Evolutionary conservation across 106 monocot species (phyloP).

Genomic region (Xerophyta viscosa): DNA sequence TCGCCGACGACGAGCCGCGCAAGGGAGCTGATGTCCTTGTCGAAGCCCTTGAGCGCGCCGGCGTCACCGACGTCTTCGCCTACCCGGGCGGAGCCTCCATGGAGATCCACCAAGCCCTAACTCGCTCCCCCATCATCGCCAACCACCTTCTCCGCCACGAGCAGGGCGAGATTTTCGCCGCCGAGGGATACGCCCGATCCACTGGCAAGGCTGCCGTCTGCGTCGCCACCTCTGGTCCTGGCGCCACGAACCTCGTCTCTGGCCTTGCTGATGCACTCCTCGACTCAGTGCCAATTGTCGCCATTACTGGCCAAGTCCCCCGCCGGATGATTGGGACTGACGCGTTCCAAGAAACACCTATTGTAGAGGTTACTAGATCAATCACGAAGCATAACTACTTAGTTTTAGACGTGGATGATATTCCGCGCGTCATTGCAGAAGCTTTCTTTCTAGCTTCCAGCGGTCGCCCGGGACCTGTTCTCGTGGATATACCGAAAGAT

Average conservation of each 20-base stretch:
- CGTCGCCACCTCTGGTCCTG: conserved; percentile 92
- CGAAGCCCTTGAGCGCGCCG: conserved; percentile 71
- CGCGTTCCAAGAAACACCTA: conserved; percentile 94
- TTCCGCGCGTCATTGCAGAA: conserved; percentile 61
- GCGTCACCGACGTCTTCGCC: conserved; percentile 87
- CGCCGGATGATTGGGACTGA: conserved; percentile 91
- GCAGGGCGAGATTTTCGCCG: conserved; percentile 81
- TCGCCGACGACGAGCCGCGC: conserved; percentile 52
- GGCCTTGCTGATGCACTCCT: conserved; percentile 86
- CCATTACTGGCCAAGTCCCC: conserved; percentile 91
- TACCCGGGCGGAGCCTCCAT: no score
- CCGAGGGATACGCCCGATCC: conserved; percentile 74
- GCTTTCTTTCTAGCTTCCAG: conserved; percentile 79
- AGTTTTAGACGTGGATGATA: conserved; percentile 72
- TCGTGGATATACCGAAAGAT: conserved; percentile 86
- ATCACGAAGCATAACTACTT: conserved; percentile 94
- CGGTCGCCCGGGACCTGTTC: conserved; percentile 81
- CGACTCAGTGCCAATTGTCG: conserved; percentile 83
- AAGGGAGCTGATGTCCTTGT: conserved; percentile 90
- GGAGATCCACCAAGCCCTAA: conserved; percentile 94
- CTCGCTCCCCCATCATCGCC: conserved; percentile 53
- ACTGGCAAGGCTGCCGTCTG: conserved; percentile 82
- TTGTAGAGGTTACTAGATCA: conserved; percentile 84
- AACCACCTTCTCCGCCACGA: conserved; percentile 91
- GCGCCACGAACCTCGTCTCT: conserved; percentile 85